phyloP scores from a whole-genome alignment of 2,329 filamentous ascomycete species.

The Fusarium sp. region DNA sequence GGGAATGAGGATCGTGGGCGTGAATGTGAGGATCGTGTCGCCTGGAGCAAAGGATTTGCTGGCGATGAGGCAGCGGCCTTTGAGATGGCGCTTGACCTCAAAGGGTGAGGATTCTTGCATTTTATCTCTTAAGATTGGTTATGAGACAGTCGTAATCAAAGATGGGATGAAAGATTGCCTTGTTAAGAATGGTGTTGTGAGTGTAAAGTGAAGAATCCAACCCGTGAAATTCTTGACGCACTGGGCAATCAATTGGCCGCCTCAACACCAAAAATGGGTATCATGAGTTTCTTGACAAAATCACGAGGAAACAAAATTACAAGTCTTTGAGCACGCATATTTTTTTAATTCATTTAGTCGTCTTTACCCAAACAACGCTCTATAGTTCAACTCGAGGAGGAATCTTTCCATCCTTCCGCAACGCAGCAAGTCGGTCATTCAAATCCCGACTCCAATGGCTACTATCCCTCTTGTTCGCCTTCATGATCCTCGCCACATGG shows the following conservation, averaged over 20 bases:
- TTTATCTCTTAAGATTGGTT: not conserved
- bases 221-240: slow-evolving; percentile 29
- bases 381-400: slow-evolving; percentile 48
- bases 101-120: slow-evolving; percentile 36
- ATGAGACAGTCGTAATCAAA: not conserved
- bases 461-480: slow-evolving; percentile 48
- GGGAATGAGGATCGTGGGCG: slow-evolving; percentile 57
- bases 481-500: slow-evolving; percentile 54
- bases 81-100: slow-evolving; percentile 45
- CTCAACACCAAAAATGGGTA: not conserved
- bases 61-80: slow-evolving; percentile 58
- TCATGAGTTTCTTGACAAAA: not conserved
- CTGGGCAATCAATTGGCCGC: slow-evolving; percentile 17
- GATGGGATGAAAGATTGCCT: not conserved
- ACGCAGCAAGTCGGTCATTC: slow-evolving; percentile 47
- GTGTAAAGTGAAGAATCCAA: not conserved
- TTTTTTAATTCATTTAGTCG: not conserved
- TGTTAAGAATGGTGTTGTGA: slow-evolving; percentile 5
- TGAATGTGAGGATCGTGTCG: slow-evolving; percentile 56
- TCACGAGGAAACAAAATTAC: not conserved
- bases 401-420: slow-evolving; percentile 44
- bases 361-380: slow-evolving; percentile 9
- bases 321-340: not conserved
- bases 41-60: slow-evolving; percentile 55
- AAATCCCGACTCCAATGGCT: slow-evolving; percentile 58